These are phyloP conservation scores for Solanum aculeatissimum DNA, from an alignment of 305 asterid species.

Conservation along the genomic window DNA sequence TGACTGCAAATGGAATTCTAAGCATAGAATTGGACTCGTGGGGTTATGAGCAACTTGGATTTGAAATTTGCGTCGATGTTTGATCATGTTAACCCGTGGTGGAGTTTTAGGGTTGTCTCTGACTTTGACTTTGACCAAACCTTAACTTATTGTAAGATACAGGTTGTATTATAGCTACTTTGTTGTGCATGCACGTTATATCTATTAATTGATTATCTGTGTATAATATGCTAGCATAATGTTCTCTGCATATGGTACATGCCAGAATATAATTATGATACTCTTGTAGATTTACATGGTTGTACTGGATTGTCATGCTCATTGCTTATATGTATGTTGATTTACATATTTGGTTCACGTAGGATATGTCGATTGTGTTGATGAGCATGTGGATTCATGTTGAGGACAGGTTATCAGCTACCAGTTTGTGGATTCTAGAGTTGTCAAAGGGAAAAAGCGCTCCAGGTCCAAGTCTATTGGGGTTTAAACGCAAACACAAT, in stretches of 20 bases:
- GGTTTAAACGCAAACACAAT: background rate
- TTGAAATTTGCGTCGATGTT: background rate
- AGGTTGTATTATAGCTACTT: background rate
- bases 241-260: background rate
- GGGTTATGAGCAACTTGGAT: background rate
- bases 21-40: background rate
- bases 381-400: background rate
- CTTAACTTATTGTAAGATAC: background rate
- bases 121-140: background rate
- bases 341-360: background rate
- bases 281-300: background rate
- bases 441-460: background rate
- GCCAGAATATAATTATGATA: background rate
- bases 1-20: background rate
- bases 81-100: background rate
- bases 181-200: background rate
- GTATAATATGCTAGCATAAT: background rate
- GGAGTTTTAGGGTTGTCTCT: background rate
- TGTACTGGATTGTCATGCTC: background rate
- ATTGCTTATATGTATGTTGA: background rate
- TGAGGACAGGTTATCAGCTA: background rate
- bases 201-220: background rate
- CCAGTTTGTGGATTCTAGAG: background rate
- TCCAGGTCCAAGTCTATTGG: background rate
- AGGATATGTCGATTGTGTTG: background rate